Conservation (phyloP, 225 moss, liverwort and hornwort genomes). For the Marchantia polymorpha region DNA sequence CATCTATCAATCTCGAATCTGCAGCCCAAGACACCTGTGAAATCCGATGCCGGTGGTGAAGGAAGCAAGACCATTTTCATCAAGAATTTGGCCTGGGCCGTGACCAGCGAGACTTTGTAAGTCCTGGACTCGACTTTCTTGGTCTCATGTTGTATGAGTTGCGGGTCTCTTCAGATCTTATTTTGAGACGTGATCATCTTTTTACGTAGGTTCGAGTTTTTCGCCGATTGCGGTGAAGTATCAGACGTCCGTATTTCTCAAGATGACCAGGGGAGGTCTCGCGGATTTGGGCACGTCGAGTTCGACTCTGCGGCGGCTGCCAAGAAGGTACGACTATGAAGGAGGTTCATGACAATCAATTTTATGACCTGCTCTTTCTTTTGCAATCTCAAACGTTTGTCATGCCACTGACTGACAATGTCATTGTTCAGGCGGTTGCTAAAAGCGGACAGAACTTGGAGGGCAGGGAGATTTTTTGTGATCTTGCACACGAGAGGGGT, state of each 20-base stretch:
- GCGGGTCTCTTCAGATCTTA: not conserved
- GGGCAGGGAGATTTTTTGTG: slow-evolving; percentile 70
- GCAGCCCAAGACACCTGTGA: slow-evolving; percentile 61
- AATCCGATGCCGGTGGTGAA: slow-evolving; percentile 38
- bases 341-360: too few relatives aligned
- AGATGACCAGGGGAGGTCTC: slow-evolving; percentile 75
- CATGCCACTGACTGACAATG: not conserved
- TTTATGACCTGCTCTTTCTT: not conserved
- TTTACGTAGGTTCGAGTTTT: slow-evolving; percentile 54
- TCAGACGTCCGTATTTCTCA: slow-evolving; percentile 54
- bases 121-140: not conserved
- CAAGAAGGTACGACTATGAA: slow-evolving; percentile 30
- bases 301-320: slow-evolving; percentile 58
- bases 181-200: not conserved
- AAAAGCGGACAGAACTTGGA: slow-evolving; percentile 59
- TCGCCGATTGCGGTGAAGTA: slow-evolving; percentile 58
- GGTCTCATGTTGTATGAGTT: not conserved
- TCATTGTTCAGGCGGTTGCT: slow-evolving; percentile 36
- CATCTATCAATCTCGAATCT: not conserved
- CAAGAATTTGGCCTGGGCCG: slow-evolving; percentile 82
- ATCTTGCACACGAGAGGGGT: slow-evolving; percentile 70
- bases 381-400: not conserved
- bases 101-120: slow-evolving; percentile 54
- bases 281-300: slow-evolving; percentile 81
- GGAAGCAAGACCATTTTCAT: slow-evolving; percentile 80